Evolutionary conservation across 371 early-diverging fungal species (phyloP).

Genomic region (Actinomortierella ambigua): DNA sequence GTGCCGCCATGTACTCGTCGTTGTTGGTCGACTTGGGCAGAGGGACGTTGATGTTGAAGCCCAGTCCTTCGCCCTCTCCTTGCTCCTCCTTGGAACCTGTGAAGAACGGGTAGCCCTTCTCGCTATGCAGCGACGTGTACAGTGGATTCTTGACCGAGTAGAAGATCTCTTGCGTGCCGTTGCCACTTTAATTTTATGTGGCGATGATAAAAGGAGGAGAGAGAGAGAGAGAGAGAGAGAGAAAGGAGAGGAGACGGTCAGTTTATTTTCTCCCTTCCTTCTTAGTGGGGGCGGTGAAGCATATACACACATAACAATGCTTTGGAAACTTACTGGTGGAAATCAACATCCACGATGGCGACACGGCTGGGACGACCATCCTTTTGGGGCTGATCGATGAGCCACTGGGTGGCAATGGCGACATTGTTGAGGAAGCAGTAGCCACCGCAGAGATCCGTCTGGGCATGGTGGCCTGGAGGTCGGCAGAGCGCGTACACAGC

Average conservation of each 20-base stretch:
- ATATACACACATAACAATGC: neutral
- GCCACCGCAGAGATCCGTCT: constrained; percentile 59
- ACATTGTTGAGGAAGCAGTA: constrained; percentile 67
- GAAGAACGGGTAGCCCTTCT: constrained; percentile 59
- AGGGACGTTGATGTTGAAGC: constrained; percentile 76
- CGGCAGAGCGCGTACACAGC: constrained; percentile 70
- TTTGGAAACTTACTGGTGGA: constrained; percentile 59
- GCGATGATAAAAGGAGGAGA: neutral
- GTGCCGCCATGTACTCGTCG: constrained; percentile 50
- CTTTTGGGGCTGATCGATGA: constrained; percentile 49
- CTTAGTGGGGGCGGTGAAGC: too few species aligned
- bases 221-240: too few species aligned
- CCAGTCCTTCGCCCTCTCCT: constrained; percentile 60
- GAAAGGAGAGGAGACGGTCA: neutral
- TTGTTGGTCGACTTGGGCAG: constrained; percentile 54
- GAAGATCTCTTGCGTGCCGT: constrained; percentile 77
- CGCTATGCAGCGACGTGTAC: constrained; percentile 61
- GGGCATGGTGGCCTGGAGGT: constrained; percentile 73
- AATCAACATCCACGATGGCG: constrained; percentile 63
- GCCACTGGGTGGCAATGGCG: constrained; percentile 60
- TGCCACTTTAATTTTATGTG: constrained; percentile 52
- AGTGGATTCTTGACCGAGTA: constrained; percentile 60
- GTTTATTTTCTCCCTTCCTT: neutral
- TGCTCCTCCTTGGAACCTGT: constrained; percentile 65
- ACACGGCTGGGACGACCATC: constrained; percentile 49